phyloP scores from a whole-genome alignment of 129 eudicot species.

The Centaurea solstitialis region DNA sequence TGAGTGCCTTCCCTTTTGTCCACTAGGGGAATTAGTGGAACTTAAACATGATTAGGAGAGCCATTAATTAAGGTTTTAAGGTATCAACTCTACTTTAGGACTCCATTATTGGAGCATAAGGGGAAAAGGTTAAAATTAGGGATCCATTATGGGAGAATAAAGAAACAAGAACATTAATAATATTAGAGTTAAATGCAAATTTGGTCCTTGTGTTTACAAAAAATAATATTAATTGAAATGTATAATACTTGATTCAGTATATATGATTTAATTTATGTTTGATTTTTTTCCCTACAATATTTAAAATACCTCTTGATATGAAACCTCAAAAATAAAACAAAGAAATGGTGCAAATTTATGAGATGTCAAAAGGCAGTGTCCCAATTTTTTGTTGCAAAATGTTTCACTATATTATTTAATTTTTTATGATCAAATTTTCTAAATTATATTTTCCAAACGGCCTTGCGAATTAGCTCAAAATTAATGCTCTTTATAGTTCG shows the following conservation, averaged over 20 bases:
- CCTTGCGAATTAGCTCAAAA: background rate
- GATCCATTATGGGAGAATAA: background rate
- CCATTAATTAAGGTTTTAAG: constrained; percentile 13
- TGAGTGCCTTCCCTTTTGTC: background rate
- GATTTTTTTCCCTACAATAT: background rate
- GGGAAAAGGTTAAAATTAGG: background rate
- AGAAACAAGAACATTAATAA: background rate
- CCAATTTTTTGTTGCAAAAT: too few species aligned
- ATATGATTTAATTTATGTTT: background rate
- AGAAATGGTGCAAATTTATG: background rate
- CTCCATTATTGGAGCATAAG: background rate
- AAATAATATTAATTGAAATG: background rate
- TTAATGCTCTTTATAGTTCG: background rate
- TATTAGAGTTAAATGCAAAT: too few species aligned
- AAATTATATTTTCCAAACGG: background rate
- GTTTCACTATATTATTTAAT: too few species aligned
- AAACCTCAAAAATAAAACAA: background rate
- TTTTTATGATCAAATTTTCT: too few species aligned
- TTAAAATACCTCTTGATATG: background rate
- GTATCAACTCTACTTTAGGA: constrained; percentile 1
- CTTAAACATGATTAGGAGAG: constrained; percentile 6
- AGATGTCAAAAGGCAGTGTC: too few species aligned
- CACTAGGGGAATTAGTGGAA: constrained; percentile 11
- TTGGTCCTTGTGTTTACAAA: too few species aligned
- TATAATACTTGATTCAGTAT: background rate